Percentiles rank a stretch among this genome's conserved stretches.
Conservation (phyloP, 768 basidiomycete genomes). For the Suillus clintonianus region DNA sequence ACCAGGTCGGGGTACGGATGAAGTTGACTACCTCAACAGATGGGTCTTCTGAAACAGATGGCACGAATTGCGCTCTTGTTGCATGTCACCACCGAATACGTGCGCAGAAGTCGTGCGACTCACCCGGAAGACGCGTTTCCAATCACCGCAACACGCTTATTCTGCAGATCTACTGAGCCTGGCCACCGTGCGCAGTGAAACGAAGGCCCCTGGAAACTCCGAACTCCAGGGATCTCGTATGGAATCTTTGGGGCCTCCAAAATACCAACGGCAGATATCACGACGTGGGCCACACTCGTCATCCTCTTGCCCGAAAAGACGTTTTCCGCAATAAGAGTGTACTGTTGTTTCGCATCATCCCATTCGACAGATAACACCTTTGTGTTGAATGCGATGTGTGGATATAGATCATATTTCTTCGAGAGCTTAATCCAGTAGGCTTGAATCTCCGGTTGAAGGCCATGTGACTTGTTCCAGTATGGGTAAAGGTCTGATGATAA, state of each 20-base stretch:
- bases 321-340: constrained; percentile 37
- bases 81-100: constrained; percentile 4
- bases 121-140: constrained; percentile 70
- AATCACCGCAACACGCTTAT: constrained; percentile 45
- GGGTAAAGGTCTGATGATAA: constrained; percentile 50
- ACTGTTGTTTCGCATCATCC: constrained; percentile 37
- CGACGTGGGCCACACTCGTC: constrained; percentile 41
- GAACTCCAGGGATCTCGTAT: constrained; percentile 35
- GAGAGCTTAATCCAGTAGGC: constrained; percentile 44
- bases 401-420: constrained; percentile 43
- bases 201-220: constrained; percentile 45
- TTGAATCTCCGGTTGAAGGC: constrained; percentile 43
- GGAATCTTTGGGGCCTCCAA: constrained; percentile 47
- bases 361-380: constrained; percentile 48
- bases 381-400: constrained; percentile 44
- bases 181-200: constrained; percentile 61
- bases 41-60: constrained; percentile 51
- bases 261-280: constrained; percentile 52
- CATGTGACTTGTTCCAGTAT: constrained; percentile 46
- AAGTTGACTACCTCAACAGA: constrained; percentile 59
- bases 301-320: constrained; percentile 31
- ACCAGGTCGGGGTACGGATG: constrained; percentile 64
- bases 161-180: constrained; percentile 37
- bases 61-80: constrained; percentile 62
- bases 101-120: constrained; percentile 12